A percentile compares a stretch with the other conserved stretches of the same genome.
Evolutionary conservation across 2,329 filamentous ascomycete genomes (phyloP).

Genomic region (Cadophora sp.): DNA sequence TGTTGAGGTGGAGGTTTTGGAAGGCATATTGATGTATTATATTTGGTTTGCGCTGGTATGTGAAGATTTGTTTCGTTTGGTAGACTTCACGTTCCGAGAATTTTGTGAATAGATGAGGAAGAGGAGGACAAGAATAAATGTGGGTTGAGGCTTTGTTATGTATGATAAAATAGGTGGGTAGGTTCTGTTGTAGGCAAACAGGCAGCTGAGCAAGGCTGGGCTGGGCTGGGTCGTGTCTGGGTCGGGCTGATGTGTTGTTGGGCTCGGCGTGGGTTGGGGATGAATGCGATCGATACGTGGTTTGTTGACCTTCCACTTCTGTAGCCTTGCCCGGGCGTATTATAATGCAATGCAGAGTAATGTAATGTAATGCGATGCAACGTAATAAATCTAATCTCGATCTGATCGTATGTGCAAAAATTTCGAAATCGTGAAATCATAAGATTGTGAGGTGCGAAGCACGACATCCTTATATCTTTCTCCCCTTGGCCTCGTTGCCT

Average conservation of each 20-base stretch:
- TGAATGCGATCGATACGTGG: background rate
- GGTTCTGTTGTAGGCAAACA: background rate
- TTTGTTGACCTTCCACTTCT: constrained; percentile 9
- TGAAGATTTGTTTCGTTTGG: background rate
- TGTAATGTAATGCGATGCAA: background rate
- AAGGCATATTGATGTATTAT: constrained; percentile 12
- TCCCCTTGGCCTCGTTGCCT: background rate
- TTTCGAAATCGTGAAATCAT: background rate
- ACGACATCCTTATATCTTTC: constrained; percentile 11
- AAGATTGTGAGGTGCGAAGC: background rate
- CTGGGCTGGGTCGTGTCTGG: background rate
- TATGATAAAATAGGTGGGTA: background rate
- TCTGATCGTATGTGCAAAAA: background rate
- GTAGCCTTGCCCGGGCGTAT: background rate
- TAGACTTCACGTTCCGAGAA: background rate
- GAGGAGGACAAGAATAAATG: background rate
- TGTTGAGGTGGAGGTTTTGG: background rate
- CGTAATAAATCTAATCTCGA: background rate
- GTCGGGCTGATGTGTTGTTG: constrained; percentile 1
- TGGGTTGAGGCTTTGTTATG: constrained; percentile 1
- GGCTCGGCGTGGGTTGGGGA: constrained; percentile 6
- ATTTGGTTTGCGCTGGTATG: background rate
- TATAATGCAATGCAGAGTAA: background rate
- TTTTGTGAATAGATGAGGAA: background rate
- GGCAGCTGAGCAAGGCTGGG: constrained; percentile 19